Conservation (phyloP, 75 land plant species). For the Sequoiadendron giganteum region DNA sequence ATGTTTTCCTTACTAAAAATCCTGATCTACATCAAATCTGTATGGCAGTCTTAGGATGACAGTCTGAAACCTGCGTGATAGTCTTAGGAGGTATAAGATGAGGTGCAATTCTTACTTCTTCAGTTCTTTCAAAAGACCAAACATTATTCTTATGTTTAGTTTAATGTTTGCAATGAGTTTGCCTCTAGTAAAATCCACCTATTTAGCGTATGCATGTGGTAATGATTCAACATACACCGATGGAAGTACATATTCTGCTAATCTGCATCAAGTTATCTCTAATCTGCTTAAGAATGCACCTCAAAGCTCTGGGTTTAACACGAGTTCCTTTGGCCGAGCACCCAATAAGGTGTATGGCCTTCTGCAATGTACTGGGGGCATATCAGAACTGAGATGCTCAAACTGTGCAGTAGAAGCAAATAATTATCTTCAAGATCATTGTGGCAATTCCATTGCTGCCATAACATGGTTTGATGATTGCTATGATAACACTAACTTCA, state of each 20-base stretch:
- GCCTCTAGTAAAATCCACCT: neutral
- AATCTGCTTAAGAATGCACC: neutral
- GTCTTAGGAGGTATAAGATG: too few species aligned
- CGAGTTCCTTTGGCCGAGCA: neutral
- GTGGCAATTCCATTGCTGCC: neutral
- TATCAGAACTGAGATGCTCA: neutral
- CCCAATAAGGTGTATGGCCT: neutral
- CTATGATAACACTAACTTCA: neutral
- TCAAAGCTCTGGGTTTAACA: neutral
- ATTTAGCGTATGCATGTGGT: neutral
- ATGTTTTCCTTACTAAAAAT: too few species aligned
- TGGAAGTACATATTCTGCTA: neutral
- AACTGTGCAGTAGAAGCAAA: neutral
- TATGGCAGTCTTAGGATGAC: too few species aligned
- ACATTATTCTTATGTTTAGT: neutral
- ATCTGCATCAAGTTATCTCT: neutral
- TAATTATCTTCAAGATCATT: neutral
- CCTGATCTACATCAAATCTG: too few species aligned
- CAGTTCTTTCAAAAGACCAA: too few species aligned
- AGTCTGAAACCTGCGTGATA: too few species aligned
- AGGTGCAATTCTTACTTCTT: too few species aligned
- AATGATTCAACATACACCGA: neutral
- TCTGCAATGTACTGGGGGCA: neutral
- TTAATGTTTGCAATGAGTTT: neutral
- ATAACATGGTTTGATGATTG: neutral